phyloP scores from a whole-genome alignment of 306 rosid genomes.

The Senna tora region DNA sequence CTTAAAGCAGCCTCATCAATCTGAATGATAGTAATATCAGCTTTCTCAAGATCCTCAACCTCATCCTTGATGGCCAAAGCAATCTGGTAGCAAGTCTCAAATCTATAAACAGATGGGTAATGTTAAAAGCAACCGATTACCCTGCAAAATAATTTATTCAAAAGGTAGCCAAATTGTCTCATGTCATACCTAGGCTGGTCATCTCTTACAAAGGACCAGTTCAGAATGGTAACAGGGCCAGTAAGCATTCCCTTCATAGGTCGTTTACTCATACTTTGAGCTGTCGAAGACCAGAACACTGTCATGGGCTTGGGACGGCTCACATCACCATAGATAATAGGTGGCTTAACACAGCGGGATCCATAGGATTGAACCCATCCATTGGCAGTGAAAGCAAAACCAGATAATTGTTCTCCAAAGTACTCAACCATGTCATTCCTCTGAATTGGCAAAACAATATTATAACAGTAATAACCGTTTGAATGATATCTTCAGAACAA shows the following conservation, averaged over 20 bases:
- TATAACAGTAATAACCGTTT: slow-evolving; percentile 15
- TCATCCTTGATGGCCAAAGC: slow-evolving; percentile 73
- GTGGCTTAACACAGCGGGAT: slow-evolving; percentile 73
- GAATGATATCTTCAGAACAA: slow-evolving; percentile 2
- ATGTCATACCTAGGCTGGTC: slow-evolving; percentile 60
- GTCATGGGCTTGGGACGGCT: slow-evolving; percentile 77
- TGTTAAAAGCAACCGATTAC: neutral
- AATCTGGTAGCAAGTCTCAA: slow-evolving; percentile 68
- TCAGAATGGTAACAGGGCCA: slow-evolving; percentile 69
- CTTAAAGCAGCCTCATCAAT: slow-evolving; percentile 75
- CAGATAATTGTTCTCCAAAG: slow-evolving; percentile 67
- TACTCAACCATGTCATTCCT: slow-evolving; percentile 79
- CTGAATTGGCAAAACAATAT: slow-evolving; percentile 40
- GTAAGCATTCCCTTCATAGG: slow-evolving; percentile 82
- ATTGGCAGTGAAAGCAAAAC: slow-evolving; percentile 67
- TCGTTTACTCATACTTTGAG: slow-evolving; percentile 54
- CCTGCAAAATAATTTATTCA: neutral
- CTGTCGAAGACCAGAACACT: slow-evolving; percentile 62
- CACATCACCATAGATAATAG: slow-evolving; percentile 71
- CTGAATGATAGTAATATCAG: slow-evolving; percentile 62
- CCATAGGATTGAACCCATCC: slow-evolving; percentile 78
- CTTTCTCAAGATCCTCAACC: slow-evolving; percentile 70
- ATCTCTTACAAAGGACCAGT: slow-evolving; percentile 71
- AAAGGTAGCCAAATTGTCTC: neutral
- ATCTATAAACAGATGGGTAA: slow-evolving; percentile 37